These are phyloP conservation scores for Annulohypoxylon truncatum DNA, from an alignment of 2,329 filamentous ascomycete genomes.

Conservation along the genomic window DNA sequence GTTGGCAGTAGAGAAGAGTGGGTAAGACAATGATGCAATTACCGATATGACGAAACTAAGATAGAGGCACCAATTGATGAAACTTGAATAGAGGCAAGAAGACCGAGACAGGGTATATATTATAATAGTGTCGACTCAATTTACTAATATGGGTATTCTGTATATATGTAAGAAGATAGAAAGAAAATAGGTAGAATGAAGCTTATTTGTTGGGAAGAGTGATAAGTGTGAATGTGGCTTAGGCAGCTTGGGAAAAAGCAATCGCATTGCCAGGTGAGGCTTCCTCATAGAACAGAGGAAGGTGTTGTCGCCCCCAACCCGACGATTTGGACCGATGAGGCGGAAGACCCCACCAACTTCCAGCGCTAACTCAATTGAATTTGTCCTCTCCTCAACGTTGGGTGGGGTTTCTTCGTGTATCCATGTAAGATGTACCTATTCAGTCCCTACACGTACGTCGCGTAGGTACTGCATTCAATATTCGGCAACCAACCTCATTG, in stretches of 20 bases:
- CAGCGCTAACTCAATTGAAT: slow-evolving; percentile 5
- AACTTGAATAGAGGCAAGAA: neutral
- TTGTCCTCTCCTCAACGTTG: neutral
- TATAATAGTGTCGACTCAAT: neutral
- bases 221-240: slow-evolving; percentile 21
- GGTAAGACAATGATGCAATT: neutral
- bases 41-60: neutral
- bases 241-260: slow-evolving; percentile 14
- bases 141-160: neutral
- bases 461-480: no score
- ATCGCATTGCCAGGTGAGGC: slow-evolving; percentile 2
- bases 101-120: neutral
- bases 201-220: slow-evolving; percentile 24
- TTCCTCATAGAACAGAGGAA: neutral
- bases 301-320: slow-evolving; percentile 21
- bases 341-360: slow-evolving; percentile 22
- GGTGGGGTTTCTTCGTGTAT: neutral
- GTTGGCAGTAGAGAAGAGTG: neutral
- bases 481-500: no score
- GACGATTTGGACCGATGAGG: slow-evolving; percentile 19
- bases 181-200: neutral
- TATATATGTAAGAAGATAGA: neutral
- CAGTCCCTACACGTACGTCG: neutral
- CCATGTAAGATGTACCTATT: neutral
- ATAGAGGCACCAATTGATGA: neutral